Base-by-base conservation (phyloP, 768 basidiomycete genomes). In the Serendipita sp. region DNA sequence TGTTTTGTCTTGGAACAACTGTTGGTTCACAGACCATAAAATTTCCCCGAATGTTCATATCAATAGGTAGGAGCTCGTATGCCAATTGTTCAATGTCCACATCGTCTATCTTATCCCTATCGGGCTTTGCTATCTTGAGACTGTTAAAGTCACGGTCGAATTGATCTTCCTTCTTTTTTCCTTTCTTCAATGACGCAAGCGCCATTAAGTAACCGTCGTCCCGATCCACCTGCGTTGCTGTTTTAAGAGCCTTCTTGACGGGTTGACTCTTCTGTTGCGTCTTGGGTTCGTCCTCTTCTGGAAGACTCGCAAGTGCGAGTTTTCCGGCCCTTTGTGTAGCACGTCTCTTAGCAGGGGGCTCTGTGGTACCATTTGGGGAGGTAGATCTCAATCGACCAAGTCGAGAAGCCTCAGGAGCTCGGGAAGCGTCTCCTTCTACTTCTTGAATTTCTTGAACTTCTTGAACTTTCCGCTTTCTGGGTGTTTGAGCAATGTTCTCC, bases 111-210 rank as follows among this genome's bases (percentile, higher is more conserved):
- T 46, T 62, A 48, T 44, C 74, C 62, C 83, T 67, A 60, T 82
- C 81, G 2, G 86, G 84, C 69, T 82, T 85, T 3, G 83, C 79
- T 50, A 90, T 86, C 68, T 81, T 83, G 64, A 90, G 74, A 48
- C 84, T 81, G 70, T 88, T 88, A 69, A 91, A 91, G 64, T 90
- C 88, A 16, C 84, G 79, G 73, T 91, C 88, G 66, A 87, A 87
- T 3, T 76, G 76, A 69, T 87, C 85, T 69, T 87, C 86, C 1
- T 73, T 67, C 69, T 79, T 84, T 75, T 84, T 87, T 0, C 83
- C 84, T 18, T 79, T 77, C 69, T 87, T 88, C 23, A 76, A 85
- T 1, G 86, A 86, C 6, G 87, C 86, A 31, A 90, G 75, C 0
- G 88, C 88, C 65, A 82, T 84, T 33, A 89, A 74, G 70, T 89